Conservation (phyloP, 2,329 filamentous ascomycete species). For the Aspergillus hortae region DNA sequence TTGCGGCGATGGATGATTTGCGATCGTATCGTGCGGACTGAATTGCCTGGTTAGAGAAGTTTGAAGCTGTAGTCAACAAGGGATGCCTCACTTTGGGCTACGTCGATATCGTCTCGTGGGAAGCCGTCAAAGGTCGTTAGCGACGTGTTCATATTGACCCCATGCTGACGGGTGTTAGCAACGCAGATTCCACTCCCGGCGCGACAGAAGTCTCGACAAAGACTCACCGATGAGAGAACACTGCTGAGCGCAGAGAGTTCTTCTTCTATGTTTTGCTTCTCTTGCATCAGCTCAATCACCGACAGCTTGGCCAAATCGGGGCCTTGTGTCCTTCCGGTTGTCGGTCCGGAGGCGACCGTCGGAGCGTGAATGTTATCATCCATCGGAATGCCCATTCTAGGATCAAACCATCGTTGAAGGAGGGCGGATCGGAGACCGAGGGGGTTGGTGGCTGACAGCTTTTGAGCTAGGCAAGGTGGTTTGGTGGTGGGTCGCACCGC, state of each 20-base stretch:
- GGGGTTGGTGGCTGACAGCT: constrained; percentile 5
- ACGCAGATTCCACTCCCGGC: too few relatives aligned
- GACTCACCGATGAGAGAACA: constrained; percentile 79
- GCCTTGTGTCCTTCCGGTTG: constrained; percentile 50
- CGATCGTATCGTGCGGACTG: constrained; percentile 88
- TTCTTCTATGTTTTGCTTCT: constrained; percentile 80
- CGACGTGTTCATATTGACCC: constrained; percentile 85
- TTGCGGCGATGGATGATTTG: constrained; percentile 87
- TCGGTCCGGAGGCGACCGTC: constrained; percentile 75
- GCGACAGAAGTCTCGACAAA: constrained; percentile 12
- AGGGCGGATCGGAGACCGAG: constrained; percentile 7
- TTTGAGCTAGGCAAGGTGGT: neutral
- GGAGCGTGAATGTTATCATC: constrained; percentile 62
- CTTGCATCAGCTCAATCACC: constrained; percentile 73
- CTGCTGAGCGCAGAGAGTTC: constrained; percentile 81
- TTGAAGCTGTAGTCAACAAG: neutral
- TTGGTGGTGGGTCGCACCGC: neutral
- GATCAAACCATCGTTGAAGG: constrained; percentile 3
- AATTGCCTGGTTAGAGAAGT: neutral
- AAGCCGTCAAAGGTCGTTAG: constrained; percentile 88
- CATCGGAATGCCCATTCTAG: constrained; percentile 57
- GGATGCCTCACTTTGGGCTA: constrained; percentile 72
- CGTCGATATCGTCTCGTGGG: constrained; percentile 87
- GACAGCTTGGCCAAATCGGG: constrained; percentile 66
- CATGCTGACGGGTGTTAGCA: constrained; percentile 60